Conservation (phyloP, 768 basidiomycete genomes). For the Tylopilus sp. region DNA sequence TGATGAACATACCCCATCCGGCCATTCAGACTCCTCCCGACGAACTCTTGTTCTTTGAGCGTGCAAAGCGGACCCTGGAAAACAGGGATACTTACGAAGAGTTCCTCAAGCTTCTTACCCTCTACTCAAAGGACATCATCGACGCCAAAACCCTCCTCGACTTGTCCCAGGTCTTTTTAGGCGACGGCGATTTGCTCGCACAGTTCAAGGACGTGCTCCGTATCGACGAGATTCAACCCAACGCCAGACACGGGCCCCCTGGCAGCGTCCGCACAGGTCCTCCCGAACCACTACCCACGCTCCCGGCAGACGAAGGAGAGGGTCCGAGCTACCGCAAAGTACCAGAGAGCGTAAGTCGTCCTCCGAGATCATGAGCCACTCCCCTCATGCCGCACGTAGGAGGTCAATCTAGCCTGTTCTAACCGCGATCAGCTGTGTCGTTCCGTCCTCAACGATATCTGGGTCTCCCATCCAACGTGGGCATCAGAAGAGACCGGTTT, state of each 20-base stretch:
- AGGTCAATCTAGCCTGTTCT: slow-evolving; percentile 86
- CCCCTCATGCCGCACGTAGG: slow-evolving; percentile 45
- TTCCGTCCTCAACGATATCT: slow-evolving; percentile 93
- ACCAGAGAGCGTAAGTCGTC: slow-evolving; percentile 73
- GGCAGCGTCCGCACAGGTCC: slow-evolving; percentile 75
- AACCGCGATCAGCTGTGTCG: slow-evolving; percentile 93
- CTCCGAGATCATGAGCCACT: not conserved
- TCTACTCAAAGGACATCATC: slow-evolving; percentile 91
- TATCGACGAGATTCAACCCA: slow-evolving; percentile 65
- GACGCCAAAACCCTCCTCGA: slow-evolving; percentile 80
- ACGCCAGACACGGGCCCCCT: slow-evolving; percentile 66
- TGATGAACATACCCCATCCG: slow-evolving; percentile 27
- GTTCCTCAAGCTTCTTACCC: slow-evolving; percentile 87
- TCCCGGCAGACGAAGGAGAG: slow-evolving; percentile 78
- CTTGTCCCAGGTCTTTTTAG: slow-evolving; percentile 76
- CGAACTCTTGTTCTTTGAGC: slow-evolving; percentile 92
- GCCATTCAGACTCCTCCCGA: slow-evolving; percentile 48
- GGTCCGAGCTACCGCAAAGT: slow-evolving; percentile 93
- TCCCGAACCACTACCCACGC: slow-evolving; percentile 72
- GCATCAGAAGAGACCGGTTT: slow-evolving; percentile 96
- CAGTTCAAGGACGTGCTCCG: slow-evolving; percentile 87
- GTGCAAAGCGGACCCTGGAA: slow-evolving; percentile 78
- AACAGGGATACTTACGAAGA: slow-evolving; percentile 82
- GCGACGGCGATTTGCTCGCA: slow-evolving; percentile 70
- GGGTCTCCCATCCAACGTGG: slow-evolving; percentile 99